Evolutionary conservation across 305 asterid species (phyloP), one percentile per base, ranked within the genome.

Genomic region (Fraxinus latifolia): DNA sequence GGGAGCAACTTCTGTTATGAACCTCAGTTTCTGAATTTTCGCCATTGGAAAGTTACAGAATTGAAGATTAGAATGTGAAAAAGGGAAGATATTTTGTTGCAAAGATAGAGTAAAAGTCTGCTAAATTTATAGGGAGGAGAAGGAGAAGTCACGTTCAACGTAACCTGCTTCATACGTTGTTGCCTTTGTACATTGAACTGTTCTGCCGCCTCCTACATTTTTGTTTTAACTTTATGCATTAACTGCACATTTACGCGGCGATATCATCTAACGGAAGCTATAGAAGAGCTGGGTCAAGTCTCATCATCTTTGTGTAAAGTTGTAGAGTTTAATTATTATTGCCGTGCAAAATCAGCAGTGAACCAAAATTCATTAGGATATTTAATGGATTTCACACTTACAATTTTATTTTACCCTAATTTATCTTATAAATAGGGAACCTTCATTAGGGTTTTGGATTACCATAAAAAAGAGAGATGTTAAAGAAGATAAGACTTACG

Each of bases 1-100:
- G 1, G 94, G 94, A 12, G 93, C 93, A 17, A 89, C 88, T 86
- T 91, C 93, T 27, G 91, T 91, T 12, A 80, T 74, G 75, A 91
- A 86, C 77, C 91, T 85, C 75, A 86, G 27, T 58, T 82, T 89
- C 70, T 71, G 80, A 78, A 87, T 44, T 9, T 81, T 89, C 12
- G 86, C 86, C 92, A 89, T 88, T 31, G 75, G 17, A 19, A 29
- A 29, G 12, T 76, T 77, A 50, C 17, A 14, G 19, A 34, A 36
- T 3, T 32, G 55, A 58, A 78, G 81, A 33, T 78, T 47, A 39
- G 3, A 27, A 12, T 5, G 44, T 29, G 47, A 50, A 3, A 0
- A 9, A 25, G 25, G 1, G 78, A 77, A 25, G 78, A 82, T 31
- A 50, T 17, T 76, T 27, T 47, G 83, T 4, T 53, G 82, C 77